Evolutionary conservation across 495 filamentous ascomycete genomes (phyloP).

Genomic region (Trichoderma reesei): DNA sequence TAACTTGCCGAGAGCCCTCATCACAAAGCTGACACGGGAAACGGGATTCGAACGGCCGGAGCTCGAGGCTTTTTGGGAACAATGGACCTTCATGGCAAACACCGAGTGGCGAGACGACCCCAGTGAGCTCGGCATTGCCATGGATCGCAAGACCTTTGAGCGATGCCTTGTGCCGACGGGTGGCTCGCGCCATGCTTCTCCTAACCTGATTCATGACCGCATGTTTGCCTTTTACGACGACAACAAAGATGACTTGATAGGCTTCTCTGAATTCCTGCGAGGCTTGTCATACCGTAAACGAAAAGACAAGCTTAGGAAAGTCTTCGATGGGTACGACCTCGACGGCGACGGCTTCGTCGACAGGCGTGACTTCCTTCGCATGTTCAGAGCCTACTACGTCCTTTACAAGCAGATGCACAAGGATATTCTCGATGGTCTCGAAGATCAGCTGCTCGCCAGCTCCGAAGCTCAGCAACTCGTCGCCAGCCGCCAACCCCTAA

Average conservation of each 20-base stretch:
- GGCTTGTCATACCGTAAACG: slow-evolving; percentile 75
- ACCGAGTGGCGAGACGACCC: slow-evolving; percentile 80
- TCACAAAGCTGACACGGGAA: slow-evolving; percentile 55
- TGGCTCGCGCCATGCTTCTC: slow-evolving; percentile 61
- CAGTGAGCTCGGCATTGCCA: slow-evolving; percentile 63
- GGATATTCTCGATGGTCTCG: slow-evolving; percentile 71
- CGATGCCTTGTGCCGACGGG: slow-evolving; percentile 77
- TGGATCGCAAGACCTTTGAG: slow-evolving; percentile 85
- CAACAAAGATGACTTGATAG: slow-evolving; percentile 77
- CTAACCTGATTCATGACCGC: slow-evolving; percentile 87
- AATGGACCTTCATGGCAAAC: slow-evolving; percentile 86
- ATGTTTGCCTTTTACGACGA: slow-evolving; percentile 96
- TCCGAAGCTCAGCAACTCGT: slow-evolving; percentile 64
- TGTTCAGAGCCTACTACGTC: slow-evolving; percentile 85
- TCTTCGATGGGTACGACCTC: slow-evolving; percentile 87
- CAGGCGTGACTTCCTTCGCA: slow-evolving; percentile 79
- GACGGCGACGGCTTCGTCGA: slow-evolving; percentile 82
- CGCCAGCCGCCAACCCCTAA: slow-evolving; percentile 66
- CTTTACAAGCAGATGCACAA: slow-evolving; percentile 75
- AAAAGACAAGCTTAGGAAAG: slow-evolving; percentile 60
- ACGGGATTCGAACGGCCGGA: slow-evolving; percentile 73
- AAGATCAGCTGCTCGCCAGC: slow-evolving; percentile 68
- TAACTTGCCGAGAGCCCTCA: slow-evolving; percentile 52
- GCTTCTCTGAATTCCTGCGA: slow-evolving; percentile 84
- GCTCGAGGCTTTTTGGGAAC: slow-evolving; percentile 89